Conservation (phyloP, 257 asterid genomes). For the Jacaranda mimosifolia region DNA sequence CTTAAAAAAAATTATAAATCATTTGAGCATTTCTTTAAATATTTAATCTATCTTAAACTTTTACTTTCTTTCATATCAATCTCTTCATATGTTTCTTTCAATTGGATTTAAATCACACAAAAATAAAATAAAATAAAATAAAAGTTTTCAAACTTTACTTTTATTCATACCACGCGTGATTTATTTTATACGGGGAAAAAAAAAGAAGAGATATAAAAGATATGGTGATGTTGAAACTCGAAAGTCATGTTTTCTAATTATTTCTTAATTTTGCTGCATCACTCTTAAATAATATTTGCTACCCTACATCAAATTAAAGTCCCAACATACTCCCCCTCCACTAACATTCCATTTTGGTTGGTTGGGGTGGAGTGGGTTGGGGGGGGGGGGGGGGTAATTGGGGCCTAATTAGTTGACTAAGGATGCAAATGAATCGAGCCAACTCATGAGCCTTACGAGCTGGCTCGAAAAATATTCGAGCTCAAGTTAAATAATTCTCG, state of each 20-base stretch:
- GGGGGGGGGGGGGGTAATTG: too few relatives aligned
- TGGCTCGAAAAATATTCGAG: too few relatives aligned
- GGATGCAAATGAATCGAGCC: too few relatives aligned
- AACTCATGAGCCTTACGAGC: too few relatives aligned
- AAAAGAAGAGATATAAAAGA: background rate
- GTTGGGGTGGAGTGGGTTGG: background rate
- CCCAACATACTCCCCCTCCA: slow-evolving; percentile 25
- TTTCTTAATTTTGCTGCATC: background rate
- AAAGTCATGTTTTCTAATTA: background rate
- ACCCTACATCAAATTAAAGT: background rate
- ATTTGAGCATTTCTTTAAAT: too few relatives aligned
- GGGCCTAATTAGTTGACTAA: too few relatives aligned
- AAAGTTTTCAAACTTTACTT: background rate
- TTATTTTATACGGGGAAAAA: slow-evolving; percentile 14
- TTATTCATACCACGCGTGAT: slow-evolving; percentile 36
- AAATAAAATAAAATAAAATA: background rate
- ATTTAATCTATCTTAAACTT: background rate
- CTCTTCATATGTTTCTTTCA: background rate
- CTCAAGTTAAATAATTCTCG: too few relatives aligned
- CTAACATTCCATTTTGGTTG: slow-evolving; percentile 13
- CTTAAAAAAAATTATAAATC: too few relatives aligned
- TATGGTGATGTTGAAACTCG: slow-evolving; percentile 23
- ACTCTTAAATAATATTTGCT: slow-evolving; percentile 25
- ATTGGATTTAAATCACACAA: background rate
- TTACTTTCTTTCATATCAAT: background rate